Evolutionary conservation across 306 rosid genomes (phyloP).

Genomic region (Castanospermum australe): DNA sequence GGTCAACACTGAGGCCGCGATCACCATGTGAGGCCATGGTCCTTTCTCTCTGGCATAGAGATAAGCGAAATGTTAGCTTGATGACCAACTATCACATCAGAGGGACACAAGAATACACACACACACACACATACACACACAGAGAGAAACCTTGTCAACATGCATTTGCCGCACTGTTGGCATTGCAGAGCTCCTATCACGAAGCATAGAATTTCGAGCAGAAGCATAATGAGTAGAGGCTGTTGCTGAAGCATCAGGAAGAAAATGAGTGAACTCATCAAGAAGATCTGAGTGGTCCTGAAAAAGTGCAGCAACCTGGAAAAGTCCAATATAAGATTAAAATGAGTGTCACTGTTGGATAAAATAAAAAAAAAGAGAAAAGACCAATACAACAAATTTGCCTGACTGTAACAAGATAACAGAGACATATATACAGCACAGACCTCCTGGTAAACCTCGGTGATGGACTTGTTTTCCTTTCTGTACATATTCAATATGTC

Average conservation of each 20-base stretch:
- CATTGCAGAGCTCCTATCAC: constrained; percentile 79
- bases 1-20: constrained; percentile 70
- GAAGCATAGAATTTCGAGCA: constrained; percentile 61
- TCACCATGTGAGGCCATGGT: constrained; percentile 57
- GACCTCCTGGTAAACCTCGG: constrained; percentile 88
- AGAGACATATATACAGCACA: constrained; percentile 10
- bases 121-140: constrained; percentile 10
- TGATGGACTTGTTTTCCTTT: constrained; percentile 84
- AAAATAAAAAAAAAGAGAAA: background rate
- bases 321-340: constrained; percentile 27
- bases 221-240: constrained; percentile 47
- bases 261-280: constrained; percentile 61
- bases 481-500: constrained; percentile 97
- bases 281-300: constrained; percentile 60
- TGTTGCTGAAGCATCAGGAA: constrained; percentile 60
- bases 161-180: constrained; percentile 63
- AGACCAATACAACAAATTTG: background rate
- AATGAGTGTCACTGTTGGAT: background rate
- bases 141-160: constrained; percentile 70
- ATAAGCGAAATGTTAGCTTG: constrained; percentile 26
- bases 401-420: background rate
- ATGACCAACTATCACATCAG: constrained; percentile 23
- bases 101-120: background rate
- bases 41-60: constrained; percentile 70
- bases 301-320: constrained; percentile 64